phyloP scores from a whole-genome alignment of 352 stramenopile genomes.

The Phytophthora kernoviae region DNA sequence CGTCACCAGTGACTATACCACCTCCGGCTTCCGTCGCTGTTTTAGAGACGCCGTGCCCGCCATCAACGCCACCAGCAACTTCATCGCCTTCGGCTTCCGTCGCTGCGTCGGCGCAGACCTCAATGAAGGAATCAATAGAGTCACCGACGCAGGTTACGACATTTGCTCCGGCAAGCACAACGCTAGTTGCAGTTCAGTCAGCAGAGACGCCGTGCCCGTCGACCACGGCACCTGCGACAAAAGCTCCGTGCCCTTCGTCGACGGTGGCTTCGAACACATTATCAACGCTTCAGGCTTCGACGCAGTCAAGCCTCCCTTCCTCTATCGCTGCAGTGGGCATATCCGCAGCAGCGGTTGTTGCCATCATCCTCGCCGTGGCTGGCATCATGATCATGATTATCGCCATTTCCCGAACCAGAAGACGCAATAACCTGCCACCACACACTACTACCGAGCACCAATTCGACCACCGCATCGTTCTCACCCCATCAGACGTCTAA shows the following conservation, averaged over 20 bases:
- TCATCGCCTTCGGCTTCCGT: conserved; percentile 1
- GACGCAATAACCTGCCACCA: conserved; percentile 1
- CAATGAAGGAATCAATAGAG: too few relatives aligned
- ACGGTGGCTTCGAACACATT: background rate
- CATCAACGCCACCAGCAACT: background rate
- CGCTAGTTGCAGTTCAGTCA: background rate
- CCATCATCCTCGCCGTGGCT: conserved; percentile 22
- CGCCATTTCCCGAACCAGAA: conserved; percentile 12
- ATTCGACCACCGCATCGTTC: conserved; percentile 25
- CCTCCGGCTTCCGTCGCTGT: background rate
- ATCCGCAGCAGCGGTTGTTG: conserved; percentile 20
- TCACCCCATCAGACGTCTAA: conserved; percentile 30
- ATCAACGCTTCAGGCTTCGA: conserved; percentile 17
- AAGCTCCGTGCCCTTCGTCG: background rate
- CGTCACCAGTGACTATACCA: background rate
- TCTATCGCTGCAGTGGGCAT: conserved; percentile 13
- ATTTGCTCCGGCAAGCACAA: background rate
- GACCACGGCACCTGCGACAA: background rate
- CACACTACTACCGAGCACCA: conserved; percentile 1
- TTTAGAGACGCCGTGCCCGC: too few relatives aligned
- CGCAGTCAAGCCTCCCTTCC: conserved; percentile 6
- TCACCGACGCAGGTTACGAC: background rate
- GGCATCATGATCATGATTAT: conserved; percentile 22
- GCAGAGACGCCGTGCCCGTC: conserved; percentile 10
- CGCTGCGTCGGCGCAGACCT: conserved; percentile 2